phyloP scores from a whole-genome alignment of 768 basidiomycete species.

The Naganishia friedmannii region DNA sequence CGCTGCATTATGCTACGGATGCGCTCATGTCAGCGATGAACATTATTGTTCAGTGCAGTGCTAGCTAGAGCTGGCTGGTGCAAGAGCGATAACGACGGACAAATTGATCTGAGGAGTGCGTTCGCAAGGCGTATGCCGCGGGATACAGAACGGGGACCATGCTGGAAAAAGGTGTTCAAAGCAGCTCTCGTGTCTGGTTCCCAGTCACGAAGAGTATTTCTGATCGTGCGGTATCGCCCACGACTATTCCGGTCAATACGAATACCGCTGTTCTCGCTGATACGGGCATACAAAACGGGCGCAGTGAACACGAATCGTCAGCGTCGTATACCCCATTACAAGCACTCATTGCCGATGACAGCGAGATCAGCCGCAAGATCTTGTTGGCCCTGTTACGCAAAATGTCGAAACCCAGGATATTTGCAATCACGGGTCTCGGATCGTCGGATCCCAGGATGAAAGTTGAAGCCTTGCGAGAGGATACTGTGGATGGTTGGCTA shows the following conservation, averaged over 20 bases:
- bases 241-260: neutral
- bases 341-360: constrained; percentile 42
- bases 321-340: constrained; percentile 12
- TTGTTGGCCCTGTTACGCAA: constrained; percentile 32
- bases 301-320: neutral
- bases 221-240: neutral
- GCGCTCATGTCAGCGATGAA: too few relatives aligned
- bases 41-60: too few relatives aligned
- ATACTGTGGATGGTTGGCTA: constrained; percentile 43
- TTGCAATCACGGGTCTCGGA: constrained; percentile 43
- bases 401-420: constrained; percentile 32
- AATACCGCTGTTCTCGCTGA: neutral
- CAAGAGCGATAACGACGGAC: too few relatives aligned
- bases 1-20: too few relatives aligned
- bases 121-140: too few relatives aligned
- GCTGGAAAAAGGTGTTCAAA: too few relatives aligned
- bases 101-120: too few relatives aligned
- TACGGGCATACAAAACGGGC: too few relatives aligned
- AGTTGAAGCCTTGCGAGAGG: constrained; percentile 34
- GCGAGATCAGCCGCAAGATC: constrained; percentile 37
- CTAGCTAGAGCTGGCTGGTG: too few relatives aligned
- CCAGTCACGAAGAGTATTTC: neutral
- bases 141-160: too few relatives aligned
- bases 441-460: constrained; percentile 40
- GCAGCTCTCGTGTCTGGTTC: too few relatives aligned